These are phyloP conservation scores for Thermothelomyces thermophilus DNA, from an alignment of 2,329 filamentous ascomycete species.

Conservation along the genomic window DNA sequence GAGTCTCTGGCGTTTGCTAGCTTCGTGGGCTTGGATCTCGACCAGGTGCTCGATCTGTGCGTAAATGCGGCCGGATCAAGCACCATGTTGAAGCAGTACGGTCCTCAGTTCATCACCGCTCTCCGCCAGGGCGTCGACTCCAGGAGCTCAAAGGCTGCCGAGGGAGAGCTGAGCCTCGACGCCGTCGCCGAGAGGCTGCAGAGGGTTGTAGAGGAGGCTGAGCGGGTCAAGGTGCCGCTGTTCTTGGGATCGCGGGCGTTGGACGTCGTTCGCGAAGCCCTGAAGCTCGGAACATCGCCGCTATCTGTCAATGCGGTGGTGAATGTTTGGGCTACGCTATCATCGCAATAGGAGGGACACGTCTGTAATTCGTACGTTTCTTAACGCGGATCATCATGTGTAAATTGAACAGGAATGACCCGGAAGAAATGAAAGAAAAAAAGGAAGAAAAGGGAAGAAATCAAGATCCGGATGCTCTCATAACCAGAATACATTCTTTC, in stretches of 20 bases:
- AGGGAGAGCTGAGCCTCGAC: slow-evolving; percentile 25
- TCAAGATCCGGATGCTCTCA: too few relatives aligned
- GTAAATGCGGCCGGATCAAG: slow-evolving; percentile 41
- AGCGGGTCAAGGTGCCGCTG: slow-evolving; percentile 36
- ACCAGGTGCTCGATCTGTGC: slow-evolving; percentile 40
- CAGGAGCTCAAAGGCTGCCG: slow-evolving; percentile 19
- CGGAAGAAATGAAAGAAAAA: too few relatives aligned
- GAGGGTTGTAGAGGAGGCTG: slow-evolving; percentile 37
- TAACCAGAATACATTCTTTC: too few relatives aligned
- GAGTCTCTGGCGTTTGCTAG: slow-evolving; percentile 39
- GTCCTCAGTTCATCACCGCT: slow-evolving; percentile 34
- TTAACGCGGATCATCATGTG: too few relatives aligned
- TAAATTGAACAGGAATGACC: too few relatives aligned
- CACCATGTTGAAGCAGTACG: slow-evolving; percentile 32
- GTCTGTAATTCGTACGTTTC: too few relatives aligned
- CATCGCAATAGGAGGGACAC: background rate
- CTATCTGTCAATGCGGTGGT: slow-evolving; percentile 24
- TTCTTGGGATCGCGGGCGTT: slow-evolving; percentile 37
- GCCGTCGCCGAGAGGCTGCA: slow-evolving; percentile 30
- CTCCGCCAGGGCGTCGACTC: slow-evolving; percentile 26
- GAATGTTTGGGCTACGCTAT: slow-evolving; percentile 23
- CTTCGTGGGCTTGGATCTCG: slow-evolving; percentile 37
- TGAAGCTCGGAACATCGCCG: slow-evolving; percentile 20
- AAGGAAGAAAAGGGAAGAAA: too few relatives aligned
- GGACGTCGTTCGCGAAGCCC: slow-evolving; percentile 31